Percentiles rank a stretch among this genome's conserved stretches.
These are phyloP conservation scores for Kuraishia floccosa DNA, from an alignment of 805 yeast species.

Conservation along the genomic window DNA sequence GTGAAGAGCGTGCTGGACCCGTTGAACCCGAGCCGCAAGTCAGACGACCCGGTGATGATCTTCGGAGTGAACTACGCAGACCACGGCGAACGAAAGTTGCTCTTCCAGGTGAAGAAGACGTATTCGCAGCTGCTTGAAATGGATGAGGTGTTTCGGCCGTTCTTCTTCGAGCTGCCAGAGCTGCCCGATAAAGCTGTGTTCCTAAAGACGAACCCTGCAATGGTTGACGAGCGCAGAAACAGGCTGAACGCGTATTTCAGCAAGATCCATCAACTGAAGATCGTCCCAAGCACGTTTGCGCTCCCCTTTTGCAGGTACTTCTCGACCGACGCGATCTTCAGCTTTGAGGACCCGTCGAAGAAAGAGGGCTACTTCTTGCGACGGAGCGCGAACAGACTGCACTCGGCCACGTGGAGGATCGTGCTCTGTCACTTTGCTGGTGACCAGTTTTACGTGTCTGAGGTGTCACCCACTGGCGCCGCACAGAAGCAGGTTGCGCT, in stretches of 20 bases:
- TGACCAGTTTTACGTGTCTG: conserved; percentile 1
- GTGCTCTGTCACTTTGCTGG: conserved; percentile 3
- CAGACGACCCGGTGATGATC: conserved; percentile 49
- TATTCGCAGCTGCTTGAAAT: conserved; percentile 48
- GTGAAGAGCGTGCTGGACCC: conserved; percentile 19
- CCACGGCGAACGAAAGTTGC: conserved; percentile 40
- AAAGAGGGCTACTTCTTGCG: conserved; percentile 7
- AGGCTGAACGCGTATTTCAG: conserved; percentile 48
- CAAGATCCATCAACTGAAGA: conserved; percentile 43
- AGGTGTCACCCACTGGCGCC: conserved; percentile 14
- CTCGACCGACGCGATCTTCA: conserved; percentile 46
- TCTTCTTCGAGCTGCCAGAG: conserved; percentile 43
- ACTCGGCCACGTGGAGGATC: conserved; percentile 5
- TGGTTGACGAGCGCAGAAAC: conserved; percentile 49
- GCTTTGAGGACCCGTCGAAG: conserved; percentile 5
- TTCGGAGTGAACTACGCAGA: conserved; percentile 55
- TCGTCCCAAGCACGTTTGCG: conserved; percentile 40
- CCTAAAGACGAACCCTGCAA: conserved; percentile 45
- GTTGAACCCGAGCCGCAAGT: conserved; percentile 19
- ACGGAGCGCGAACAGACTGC: conserved; percentile 4
- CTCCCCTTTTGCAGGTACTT: conserved; percentile 50
- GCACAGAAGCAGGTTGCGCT: conserved; percentile 13
- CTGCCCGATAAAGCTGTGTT: conserved; percentile 59
- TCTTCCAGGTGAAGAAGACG: conserved; percentile 61
- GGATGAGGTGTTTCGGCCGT: conserved; percentile 48